Base-by-base conservation (phyloP, 2,329 filamentous ascomycete genomes). In the Phaeosphaeriaceae sp. region DNA sequence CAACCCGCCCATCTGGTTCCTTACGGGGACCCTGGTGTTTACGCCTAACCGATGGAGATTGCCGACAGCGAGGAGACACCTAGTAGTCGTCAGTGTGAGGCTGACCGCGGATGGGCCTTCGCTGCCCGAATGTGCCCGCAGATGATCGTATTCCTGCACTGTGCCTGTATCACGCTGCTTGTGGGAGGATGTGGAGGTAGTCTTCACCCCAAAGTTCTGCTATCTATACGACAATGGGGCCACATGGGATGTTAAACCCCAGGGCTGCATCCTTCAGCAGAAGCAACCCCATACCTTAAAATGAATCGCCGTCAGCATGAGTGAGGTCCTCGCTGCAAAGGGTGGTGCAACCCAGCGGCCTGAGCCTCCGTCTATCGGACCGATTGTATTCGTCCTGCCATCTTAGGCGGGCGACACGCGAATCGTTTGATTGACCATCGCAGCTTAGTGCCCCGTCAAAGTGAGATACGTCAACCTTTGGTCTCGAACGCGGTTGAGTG, bases 351-450 rank as follows among this genome's bases (percentile, higher is more conserved):
- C 52, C 23, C 58, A 62, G 53, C 58, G 52, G 50, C 52, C 56
- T 63, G 53, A 64, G 60, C 52, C 46, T 53, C 11, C 48, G 47
- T 40, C 15, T 50, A 63, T 71, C 68, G 68, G 68, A 43, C 68
- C 68, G 68, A 70, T 48, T 69, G 13, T 35, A 49, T 50, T 52
- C 43, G 54, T 64, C 52, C 51, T 59, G 44, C 64, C 63, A 56
- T 56, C 63, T 64, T 57, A 52, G 61, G 59, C 46, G 59, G 57
- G 49, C 51, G 50, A 56, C 54, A 63, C 50, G 55, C 58, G 55
- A 54, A 54, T 60, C 49, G 46, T 52, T 55, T 46, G 48, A 48
- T 46, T 56, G 50, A 43, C 46, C 51, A 54, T 50, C 46, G 55
- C 50, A 54, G 56, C 42, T 53, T 52, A 57, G 50, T 56, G 54